Base-by-base conservation (phyloP, 768 basidiomycete genomes). In the Bullera alba region DNA sequence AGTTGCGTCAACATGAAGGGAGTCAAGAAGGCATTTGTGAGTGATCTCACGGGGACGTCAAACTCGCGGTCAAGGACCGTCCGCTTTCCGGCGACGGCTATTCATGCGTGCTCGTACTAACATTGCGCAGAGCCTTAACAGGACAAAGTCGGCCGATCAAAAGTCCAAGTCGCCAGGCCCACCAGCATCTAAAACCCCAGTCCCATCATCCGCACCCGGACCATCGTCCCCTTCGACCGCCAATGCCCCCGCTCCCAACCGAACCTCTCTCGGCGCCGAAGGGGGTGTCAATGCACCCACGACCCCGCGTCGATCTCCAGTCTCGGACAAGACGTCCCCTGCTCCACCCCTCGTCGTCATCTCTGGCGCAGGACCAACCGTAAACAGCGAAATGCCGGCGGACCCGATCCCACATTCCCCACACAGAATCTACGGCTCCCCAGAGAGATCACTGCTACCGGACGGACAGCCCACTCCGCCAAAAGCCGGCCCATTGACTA, bases 1-100 rank as follows among this genome's bases (percentile, higher is more conserved):
- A n/a, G n/a, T n/a, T n/a, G n/a, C n/a, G 12, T 19, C 48, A 60
- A 44, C 21, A 74, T 74, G 74, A 76, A 76, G 66, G 69, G 69
- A 2, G 59, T 76, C 46, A 76, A 75, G 61, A 75, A 75, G 58
- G 67, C 66, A n/a, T 70, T 74, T 66, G 74, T 75, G 37, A 62
- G 73, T 70, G 26, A 39, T 39, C 19, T 7, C 7, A 46, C 38
- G 28, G 37, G 32, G 5, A 27, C 22, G 27, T 32, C 39, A 32
- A 34, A 34, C 12, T 46, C 32, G 36, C 27, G 22, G 29, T 42
- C 30, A n/a, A n/a, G n/a, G n/a, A n/a, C n/a, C n/a, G n/a, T n/a
- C n/a, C n/a, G n/a, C n/a, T n/a, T n/a, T n/a, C n/a, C n/a, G n/a
- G n/a, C n/a, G n/a, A n/a, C n/a, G n/a, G n/a, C n/a, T n/a, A n/a